Evolutionary conservation across 2,329 filamentous ascomycete genomes (phyloP), one percentile per base, ranked within the genome.

Genomic region (Xylaria sp.): DNA sequence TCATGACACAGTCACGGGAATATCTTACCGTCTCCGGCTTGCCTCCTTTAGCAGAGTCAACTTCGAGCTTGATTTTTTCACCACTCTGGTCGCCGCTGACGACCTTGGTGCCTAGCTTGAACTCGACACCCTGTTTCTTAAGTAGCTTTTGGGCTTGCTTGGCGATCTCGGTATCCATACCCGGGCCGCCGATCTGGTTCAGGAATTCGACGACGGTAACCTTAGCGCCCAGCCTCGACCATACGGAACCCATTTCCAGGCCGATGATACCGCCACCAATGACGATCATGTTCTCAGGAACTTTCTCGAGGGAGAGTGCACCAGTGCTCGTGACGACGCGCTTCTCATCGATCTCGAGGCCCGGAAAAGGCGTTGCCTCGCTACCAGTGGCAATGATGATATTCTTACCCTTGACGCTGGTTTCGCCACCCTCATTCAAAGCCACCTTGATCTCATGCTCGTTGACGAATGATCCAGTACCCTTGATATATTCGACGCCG

Each of bases 201-300:
- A 99, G 86, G 85, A 96, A 99, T 84, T 99, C 96, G 67, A 99
- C 94, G 68, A 99, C 94, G 71, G 96, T 99, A 69, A 99, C 96
- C 83, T 98, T 93, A 73, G 94, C 83, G 72, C 96, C 96, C 71
- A 99, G 87, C 78, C 96, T 90, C 70, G 94, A 97, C 96, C 96
- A 99, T 63, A 99, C 96, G 62, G 95, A 98, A 73, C 86, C 94
- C 96, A 99, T 99, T 85, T 99, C 96, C 51, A 99, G 90, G 80
- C 96, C 96, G 79, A 99, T 99, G 82, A 99, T 99, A 82, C 96
- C 96, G 80, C 96, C 96, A 76, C 96, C 96, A 80, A 99, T 98
- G 77, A 99, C 96, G 73, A 97, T 86, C 92, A 99, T 92, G 84
- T 93, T 96, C 88, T 98, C 94, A 52, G 96, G 96, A 46, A 99